Conservation (phyloP, 768 basidiomycete species). For the Mycena rosella region DNA sequence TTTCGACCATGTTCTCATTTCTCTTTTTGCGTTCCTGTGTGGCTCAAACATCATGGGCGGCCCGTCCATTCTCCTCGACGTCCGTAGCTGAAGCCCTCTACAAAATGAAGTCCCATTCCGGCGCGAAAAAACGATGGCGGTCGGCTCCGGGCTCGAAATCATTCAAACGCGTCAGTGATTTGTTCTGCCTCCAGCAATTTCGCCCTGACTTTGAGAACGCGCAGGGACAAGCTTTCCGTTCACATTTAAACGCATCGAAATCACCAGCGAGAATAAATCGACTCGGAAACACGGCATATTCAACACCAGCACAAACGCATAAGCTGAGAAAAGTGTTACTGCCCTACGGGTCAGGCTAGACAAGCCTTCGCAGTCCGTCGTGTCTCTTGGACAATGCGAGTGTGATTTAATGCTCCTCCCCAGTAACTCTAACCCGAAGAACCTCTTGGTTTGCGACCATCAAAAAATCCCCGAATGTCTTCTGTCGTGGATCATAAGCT, state of each 20-base stretch:
- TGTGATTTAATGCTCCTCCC: background rate
- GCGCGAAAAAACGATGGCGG: constrained; percentile 86
- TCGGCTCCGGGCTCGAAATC: constrained; percentile 71
- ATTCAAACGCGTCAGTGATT: constrained; percentile 79
- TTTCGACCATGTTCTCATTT: constrained; percentile 21
- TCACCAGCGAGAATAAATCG: constrained; percentile 73
- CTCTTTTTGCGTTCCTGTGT: constrained; percentile 24
- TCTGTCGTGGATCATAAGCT: constrained; percentile 80
- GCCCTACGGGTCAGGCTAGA: constrained; percentile 68
- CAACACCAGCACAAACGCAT: constrained; percentile 72
- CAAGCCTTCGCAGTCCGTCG: background rate
- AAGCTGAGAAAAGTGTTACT: constrained; percentile 75
- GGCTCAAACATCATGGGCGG: constrained; percentile 38
- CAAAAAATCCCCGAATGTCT: constrained; percentile 82
- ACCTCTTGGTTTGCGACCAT: constrained; percentile 14
- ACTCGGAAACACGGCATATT: constrained; percentile 75
- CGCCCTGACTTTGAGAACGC: background rate
- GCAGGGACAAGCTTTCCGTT: constrained; percentile 78
- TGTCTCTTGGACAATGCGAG: background rate
- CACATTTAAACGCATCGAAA: constrained; percentile 81
- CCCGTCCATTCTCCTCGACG: constrained; percentile 72
- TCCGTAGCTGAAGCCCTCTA: constrained; percentile 68
- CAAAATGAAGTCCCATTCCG: constrained; percentile 85
- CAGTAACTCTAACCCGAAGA: constrained; percentile 6
- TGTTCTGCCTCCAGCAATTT: background rate